These are phyloP conservation scores for Phascolomyces articulosus DNA, from an alignment of 371 early-diverging fungal genomes.

Conservation along the genomic window DNA sequence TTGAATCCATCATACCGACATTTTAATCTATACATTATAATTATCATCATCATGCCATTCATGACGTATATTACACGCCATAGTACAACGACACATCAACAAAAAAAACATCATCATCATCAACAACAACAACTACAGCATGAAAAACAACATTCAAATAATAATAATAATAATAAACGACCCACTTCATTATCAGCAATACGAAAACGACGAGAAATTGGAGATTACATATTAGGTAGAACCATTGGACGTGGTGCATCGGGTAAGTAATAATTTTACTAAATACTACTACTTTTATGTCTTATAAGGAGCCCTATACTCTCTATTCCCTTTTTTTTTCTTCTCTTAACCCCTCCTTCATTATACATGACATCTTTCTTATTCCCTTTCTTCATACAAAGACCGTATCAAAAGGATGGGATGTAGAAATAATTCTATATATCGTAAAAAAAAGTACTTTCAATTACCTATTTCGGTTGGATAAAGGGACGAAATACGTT, in stretches of 20 bases:
- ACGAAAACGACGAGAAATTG: constrained; percentile 43
- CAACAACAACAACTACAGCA: background rate
- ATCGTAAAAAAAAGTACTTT: background rate
- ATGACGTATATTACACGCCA: constrained; percentile 19
- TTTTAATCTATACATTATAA: too few species aligned
- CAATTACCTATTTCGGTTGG: constrained; percentile 3
- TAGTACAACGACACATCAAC: constrained; percentile 1
- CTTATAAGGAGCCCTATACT: constrained; percentile 5
- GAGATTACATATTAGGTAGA: constrained; percentile 74
- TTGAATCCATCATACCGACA: too few species aligned
- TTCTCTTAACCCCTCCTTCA: too few species aligned
- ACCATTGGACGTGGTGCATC: constrained; percentile 84
- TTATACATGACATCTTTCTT: too few species aligned
- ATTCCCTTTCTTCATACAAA: too few species aligned
- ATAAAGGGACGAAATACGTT: background rate
- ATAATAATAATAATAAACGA: background rate
- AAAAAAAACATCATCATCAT: background rate
- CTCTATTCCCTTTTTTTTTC: background rate
- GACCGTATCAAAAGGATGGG: too few species aligned
- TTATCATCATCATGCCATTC: constrained; percentile 18
- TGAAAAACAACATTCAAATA: background rate
- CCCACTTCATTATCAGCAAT: background rate
- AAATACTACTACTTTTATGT: constrained; percentile 2
- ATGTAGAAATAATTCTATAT: background rate
- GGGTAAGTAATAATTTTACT: constrained; percentile 58